Evolutionary conservation across 2,329 filamentous ascomycete genomes (phyloP).

Genomic region (Cadophora sp.): DNA sequence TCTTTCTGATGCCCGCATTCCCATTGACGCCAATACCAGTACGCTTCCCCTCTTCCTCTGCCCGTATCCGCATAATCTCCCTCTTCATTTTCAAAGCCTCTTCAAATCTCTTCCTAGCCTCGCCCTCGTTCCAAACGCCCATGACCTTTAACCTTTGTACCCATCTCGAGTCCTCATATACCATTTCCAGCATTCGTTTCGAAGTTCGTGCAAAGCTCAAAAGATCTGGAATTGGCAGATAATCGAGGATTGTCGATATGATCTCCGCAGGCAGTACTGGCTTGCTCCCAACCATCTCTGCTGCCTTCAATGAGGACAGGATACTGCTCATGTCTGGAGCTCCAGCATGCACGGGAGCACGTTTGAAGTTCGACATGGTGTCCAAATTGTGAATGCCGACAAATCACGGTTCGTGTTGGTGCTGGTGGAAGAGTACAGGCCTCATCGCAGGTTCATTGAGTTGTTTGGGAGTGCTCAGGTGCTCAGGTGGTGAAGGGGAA

Average conservation of each 20-base stretch:
- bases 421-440: neutral
- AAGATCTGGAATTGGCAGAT: slow-evolving; percentile 84
- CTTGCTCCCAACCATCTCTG: slow-evolving; percentile 80
- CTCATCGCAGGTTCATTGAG: slow-evolving; percentile 9
- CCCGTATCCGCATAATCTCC: slow-evolving; percentile 58
- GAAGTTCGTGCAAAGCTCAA: slow-evolving; percentile 85
- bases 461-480: neutral
- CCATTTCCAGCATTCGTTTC: slow-evolving; percentile 92
- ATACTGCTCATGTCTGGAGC: slow-evolving; percentile 57
- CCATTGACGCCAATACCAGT: slow-evolving; percentile 44
- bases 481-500: neutral
- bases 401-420: neutral
- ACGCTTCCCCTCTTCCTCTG: slow-evolving; percentile 45
- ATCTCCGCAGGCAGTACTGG: slow-evolving; percentile 88
- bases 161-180: slow-evolving; percentile 98
- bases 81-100: slow-evolving; percentile 67
- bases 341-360: slow-evolving; percentile 40
- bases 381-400: neutral
- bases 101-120: slow-evolving; percentile 83
- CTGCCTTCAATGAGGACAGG: slow-evolving; percentile 78
- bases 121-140: slow-evolving; percentile 89
- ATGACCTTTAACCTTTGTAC: slow-evolving; percentile 84
- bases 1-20: slow-evolving; percentile 42
- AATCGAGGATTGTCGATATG: slow-evolving; percentile 85
- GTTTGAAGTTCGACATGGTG: slow-evolving; percentile 54